phyloP scores from a whole-genome alignment of 1,284 basidiomycete species.

The Trametes versicolor region DNA sequence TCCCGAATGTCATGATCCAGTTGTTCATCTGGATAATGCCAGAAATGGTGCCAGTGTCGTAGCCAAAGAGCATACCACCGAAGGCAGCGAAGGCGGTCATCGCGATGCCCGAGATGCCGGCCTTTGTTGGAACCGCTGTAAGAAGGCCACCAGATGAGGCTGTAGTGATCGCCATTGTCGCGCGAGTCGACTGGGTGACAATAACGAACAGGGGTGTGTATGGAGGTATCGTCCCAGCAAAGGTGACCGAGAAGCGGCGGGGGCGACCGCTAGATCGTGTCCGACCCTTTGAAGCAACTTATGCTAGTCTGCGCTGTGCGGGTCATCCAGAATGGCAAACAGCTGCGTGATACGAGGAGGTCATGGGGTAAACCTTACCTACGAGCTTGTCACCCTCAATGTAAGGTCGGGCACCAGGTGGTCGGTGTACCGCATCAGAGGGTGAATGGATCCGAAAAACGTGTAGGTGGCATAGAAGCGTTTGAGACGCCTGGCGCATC shows the following conservation, averaged over 20 bases:
- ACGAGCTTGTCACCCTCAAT: background rate
- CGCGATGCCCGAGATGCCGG: conserved; percentile 59
- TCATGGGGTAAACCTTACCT: conserved; percentile 3
- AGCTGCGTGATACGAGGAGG: background rate
- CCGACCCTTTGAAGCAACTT: background rate
- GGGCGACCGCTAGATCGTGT: background rate
- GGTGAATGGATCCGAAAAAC: background rate
- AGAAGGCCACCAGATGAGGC: background rate
- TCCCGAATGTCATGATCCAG: conserved; percentile 63
- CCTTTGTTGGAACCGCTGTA: background rate
- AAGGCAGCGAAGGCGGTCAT: conserved; percentile 81
- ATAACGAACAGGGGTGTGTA: background rate
- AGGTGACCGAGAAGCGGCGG: background rate
- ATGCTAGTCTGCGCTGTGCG: background rate
- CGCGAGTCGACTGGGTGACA: background rate
- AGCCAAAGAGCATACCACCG: conserved; percentile 84
- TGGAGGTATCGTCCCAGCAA: background rate
- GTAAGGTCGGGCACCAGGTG: background rate
- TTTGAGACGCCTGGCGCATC: background rate
- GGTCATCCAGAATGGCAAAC: background rate
- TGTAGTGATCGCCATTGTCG: background rate
- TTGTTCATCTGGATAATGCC: conserved; percentile 69
- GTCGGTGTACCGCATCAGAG: background rate
- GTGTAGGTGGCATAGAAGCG: background rate
- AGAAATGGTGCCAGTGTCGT: conserved; percentile 80